A percentile compares a stretch with the other conserved stretches of the same genome.
phyloP scores from a whole-genome alignment of 495 filamentous ascomycete species.

The Trichoderma parareesei region DNA sequence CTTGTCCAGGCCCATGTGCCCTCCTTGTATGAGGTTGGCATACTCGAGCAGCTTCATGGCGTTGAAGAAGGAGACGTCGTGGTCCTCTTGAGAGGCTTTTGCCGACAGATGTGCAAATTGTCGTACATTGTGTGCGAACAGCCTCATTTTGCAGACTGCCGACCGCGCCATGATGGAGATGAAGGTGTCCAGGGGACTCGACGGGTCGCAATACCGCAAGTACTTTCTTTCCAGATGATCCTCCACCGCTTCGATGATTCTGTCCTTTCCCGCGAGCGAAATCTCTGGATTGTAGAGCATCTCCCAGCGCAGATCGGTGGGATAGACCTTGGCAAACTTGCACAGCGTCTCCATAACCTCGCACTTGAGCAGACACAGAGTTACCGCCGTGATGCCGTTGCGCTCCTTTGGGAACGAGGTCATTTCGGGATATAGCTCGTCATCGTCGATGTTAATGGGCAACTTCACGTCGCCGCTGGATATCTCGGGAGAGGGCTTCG shows the following conservation, averaged over 20 bases:
- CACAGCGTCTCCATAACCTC: conserved; percentile 17
- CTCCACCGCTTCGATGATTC: conserved; percentile 14
- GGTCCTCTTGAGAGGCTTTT: conserved; percentile 19
- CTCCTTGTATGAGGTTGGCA: conserved; percentile 18
- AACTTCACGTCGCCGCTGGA: conserved; percentile 14
- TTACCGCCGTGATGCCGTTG: conserved; percentile 16
- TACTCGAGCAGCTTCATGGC: conserved; percentile 24
- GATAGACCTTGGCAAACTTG: not conserved
- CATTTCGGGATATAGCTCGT: conserved; percentile 26
- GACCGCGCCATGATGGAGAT: conserved; percentile 31
- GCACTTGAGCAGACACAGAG: conserved; percentile 16
- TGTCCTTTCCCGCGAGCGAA: conserved; percentile 26
- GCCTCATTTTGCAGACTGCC: conserved; percentile 24
- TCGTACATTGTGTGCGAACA: conserved; percentile 25
- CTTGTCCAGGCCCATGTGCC: conserved; percentile 17
- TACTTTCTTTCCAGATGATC: conserved; percentile 14
- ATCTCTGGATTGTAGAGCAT: conserved; percentile 29
- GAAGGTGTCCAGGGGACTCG: conserved; percentile 23
- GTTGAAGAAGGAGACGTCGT: conserved; percentile 21
- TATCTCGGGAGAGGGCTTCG: conserved; percentile 50
- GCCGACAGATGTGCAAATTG: conserved; percentile 19
- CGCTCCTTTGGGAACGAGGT: conserved; percentile 19
- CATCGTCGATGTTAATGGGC: conserved; percentile 34
- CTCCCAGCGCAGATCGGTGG: conserved; percentile 24
- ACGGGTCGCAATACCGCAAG: conserved; percentile 17